Evolutionary conservation across 495 filamentous ascomycete genomes (phyloP), one percentile per base, ranked within the genome.

Genomic region (Amphirosellinia nigrospora): DNA sequence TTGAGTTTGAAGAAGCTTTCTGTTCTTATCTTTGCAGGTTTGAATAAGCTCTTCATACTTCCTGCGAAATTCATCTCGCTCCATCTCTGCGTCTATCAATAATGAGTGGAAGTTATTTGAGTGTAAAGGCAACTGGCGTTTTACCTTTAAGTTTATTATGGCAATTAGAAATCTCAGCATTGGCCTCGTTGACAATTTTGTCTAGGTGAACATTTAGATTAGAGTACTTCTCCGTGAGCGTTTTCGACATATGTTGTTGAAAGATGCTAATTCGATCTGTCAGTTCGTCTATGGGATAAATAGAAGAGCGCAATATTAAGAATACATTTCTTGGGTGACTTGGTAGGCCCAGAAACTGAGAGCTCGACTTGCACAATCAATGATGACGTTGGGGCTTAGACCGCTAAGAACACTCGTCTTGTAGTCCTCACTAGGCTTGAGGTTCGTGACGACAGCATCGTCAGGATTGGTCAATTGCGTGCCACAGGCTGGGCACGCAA

Each of bases 331-430:
- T 75, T 97, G 94, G 7, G 90, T 91, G 16, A 92, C 90, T 73
- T 98, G 96, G 77, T 97, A 98, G 43, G 90, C 89, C 92, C 93
- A 99, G 75, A 98, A 98, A 19, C 86, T 88, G 65, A 98, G 78
- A 5, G 91, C 96, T 66, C 93, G 86, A 15, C 91, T 91, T 60
- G 94, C 92, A 73, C 93, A 97, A 75, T 98, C 96, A 87, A 97
- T 94, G 64, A 99, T 92, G 13, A 90, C 87, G 46, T 86, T 91
- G 2, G 96, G 96, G 65, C 88, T 92, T 7, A 97, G 80, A 0
- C 96, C 96, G 77, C 92, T 93, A 16, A 99, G 82, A 11, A 96
- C 90, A 70, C 93, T 93, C 0, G 93, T 95, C 76, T 97, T 97
- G 84, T 97, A 98, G 70, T 97, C 96, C 77, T 98, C 95, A 0